Base-by-base conservation (phyloP, 306 rosid species). In the Comarum palustre region DNA sequence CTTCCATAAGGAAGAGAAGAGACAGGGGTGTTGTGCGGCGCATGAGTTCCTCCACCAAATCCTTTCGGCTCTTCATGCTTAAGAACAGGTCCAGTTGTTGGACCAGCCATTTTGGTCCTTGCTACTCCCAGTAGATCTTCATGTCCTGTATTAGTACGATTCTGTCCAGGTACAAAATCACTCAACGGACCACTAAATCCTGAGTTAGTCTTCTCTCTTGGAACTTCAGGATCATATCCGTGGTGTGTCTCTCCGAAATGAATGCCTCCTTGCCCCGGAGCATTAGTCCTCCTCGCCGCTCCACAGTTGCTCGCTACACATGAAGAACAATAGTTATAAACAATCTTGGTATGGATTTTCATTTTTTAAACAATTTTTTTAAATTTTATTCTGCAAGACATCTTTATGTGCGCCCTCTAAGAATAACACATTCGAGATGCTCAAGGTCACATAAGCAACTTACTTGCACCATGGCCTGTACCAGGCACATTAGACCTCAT, bases 1-100 rank as follows among this genome's bases (percentile, higher is more conserved):
- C 16, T 43, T 24, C 27, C 75, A 4, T 2, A 51, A 13, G 57
- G 47, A 12, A 75, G 13, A 32, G 78, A 69, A 46, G 90, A 52
- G 68, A 80, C 67, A 29, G 83, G 85, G 2, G 80, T 52, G 12
- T 68, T 81, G 9, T 3, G 47, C 43, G 85, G 84, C 36, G 81
- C 68, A 10, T 39, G 65, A 57, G 68, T 62, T 68, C 34, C 77
- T 62, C 55, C 83, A 19, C 73, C 78, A 69, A 27, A 1, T 55
- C 16, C 39, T 12, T 59, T 29, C 0, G 39, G 65, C 11, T 32
- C 67, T 32, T 61, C 67, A 61, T 61, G 67, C 42, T 32, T 17
- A 19, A 8, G 43, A 2, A 0, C 22, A 8, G 43, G 43, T 8
- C 67, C 67, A 6, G 25, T 61, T 15, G 67, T 34, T 61, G 67